These are phyloP conservation scores for Typha latifolia DNA, from an alignment of 176 grass and related monocot species.

Conservation along the genomic window DNA sequence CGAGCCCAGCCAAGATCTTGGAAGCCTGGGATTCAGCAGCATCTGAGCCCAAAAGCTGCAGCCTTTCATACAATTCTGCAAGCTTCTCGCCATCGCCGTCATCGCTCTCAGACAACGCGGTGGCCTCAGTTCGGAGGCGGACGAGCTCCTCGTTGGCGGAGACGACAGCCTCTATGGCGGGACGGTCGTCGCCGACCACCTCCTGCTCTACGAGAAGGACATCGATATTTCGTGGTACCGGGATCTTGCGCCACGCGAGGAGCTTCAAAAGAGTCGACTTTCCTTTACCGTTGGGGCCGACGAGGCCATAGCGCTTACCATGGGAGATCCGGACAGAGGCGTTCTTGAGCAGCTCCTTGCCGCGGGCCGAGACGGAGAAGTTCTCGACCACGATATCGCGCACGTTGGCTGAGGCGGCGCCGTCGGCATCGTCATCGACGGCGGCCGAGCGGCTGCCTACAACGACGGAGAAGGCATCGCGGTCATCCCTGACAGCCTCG, in stretches of 20 bases:
- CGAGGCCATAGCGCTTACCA: conserved; percentile 68
- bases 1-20: conserved; percentile 77
- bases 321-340: conserved; percentile 79
- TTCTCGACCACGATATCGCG: conserved; percentile 69
- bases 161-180: conserved; percentile 65
- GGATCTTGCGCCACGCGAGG: conserved; percentile 75
- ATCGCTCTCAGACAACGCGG: conserved; percentile 34
- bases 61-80: conserved; percentile 67
- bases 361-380: conserved; percentile 75
- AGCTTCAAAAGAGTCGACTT: conserved; percentile 90
- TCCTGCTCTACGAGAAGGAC: conserved; percentile 93
- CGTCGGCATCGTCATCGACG: conserved; percentile 17
- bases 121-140: conserved; percentile 55
- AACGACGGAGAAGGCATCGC: conserved; percentile 85
- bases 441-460: conserved; percentile 47
- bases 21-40: conserved; percentile 56
- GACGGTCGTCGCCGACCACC: conserved; percentile 59
- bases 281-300: conserved; percentile 90
- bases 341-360: conserved; percentile 88
- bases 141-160: conserved; percentile 82
- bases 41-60: conserved; percentile 66
- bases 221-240: conserved; percentile 77
- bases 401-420: conserved; percentile 56
- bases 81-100: conserved; percentile 48
- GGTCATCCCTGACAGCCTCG: conserved; percentile 82